Percentiles rank a stretch among this genome's conserved stretches.
Evolutionary conservation across 768 basidiomycete species (phyloP).

Genomic region (Boletus pseudo-olivaceus): DNA sequence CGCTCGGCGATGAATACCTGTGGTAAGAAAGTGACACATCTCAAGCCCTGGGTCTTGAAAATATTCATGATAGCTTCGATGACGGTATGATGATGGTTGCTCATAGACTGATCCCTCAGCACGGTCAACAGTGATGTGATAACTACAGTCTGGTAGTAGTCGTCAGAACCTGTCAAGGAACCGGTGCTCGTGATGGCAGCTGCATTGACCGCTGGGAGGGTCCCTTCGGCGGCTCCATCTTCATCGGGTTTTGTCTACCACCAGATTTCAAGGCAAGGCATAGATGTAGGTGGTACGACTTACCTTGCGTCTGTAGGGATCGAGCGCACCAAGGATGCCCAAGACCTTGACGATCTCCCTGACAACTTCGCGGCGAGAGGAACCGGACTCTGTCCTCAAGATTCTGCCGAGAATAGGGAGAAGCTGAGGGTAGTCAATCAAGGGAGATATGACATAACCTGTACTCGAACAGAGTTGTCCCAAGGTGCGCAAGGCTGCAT

Average conservation of each 20-base stretch:
- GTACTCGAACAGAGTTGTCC: constrained; percentile 96
- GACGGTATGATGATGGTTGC: constrained; percentile 84
- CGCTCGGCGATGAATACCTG: constrained; percentile 50
- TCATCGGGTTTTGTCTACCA: constrained; percentile 58
- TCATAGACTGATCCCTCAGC: constrained; percentile 84
- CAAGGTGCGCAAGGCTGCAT: constrained; percentile 90
- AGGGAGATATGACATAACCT: constrained; percentile 88
- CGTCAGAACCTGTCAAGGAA: constrained; percentile 70
- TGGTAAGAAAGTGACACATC: constrained; percentile 92
- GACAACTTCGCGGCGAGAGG: constrained; percentile 84
- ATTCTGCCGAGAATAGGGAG: constrained; percentile 83
- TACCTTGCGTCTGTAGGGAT: constrained; percentile 94
- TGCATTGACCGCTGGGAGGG: constrained; percentile 59
- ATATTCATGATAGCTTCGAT: constrained; percentile 99
- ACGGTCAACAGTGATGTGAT: constrained; percentile 85
- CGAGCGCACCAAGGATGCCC: constrained; percentile 92
- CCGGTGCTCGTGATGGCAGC: constrained; percentile 64
- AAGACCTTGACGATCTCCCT: constrained; percentile 93
- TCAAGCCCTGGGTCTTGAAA: constrained; percentile 96
- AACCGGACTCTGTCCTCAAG: constrained; percentile 71
- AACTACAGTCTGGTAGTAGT: constrained; percentile 96
- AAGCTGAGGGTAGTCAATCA: constrained; percentile 88
- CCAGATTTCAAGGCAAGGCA: constrained; percentile 5
- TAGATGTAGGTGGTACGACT: constrained; percentile 7
- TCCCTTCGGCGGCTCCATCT: constrained; percentile 57